Evolutionary conservation across 495 filamentous ascomycete species (phyloP), one percentile per base, ranked within the genome.

Genomic region (Hypoxylon subgilvum): DNA sequence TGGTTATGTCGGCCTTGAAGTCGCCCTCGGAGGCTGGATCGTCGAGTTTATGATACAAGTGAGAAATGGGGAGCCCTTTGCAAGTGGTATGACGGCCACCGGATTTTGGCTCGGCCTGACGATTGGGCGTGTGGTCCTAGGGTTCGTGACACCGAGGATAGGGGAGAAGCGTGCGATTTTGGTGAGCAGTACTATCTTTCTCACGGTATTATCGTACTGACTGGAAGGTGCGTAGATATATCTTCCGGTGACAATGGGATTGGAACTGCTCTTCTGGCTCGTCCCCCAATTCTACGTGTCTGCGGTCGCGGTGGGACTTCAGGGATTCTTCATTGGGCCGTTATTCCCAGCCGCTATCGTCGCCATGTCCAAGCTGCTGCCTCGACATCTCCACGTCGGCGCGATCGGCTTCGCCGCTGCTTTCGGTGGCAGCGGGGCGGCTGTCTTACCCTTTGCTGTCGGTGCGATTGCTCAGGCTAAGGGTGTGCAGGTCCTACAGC

Each of bases 81-180:
- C 76, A 4, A 88, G 91, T 6, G 90, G 91, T 17, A 87, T 92
- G 63, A 88, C 90, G 12, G 90, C 85, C 9, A 84, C 88, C 0
- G 90, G 90, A 9, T 96, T 96, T 71, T 95, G 91, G 91, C 84
- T 83, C 1, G 90, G 90, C 25, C 81, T 95, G 32, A 91, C 89
- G 7, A 61, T 88, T 8, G 91, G 91, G 1, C 80, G 91, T 2
- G 84, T 95, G 54, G 50, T 86, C 7, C 76, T 95, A 32, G 84
- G 84, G 0, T 88, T 90, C 36, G 73, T 86, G 0, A 89, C 89
- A 0, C 83, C 83, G 23, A 76, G 73, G 3, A 71, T 94, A 35
- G 92, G 91, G 10, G 91, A 96, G 72, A 89, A 87, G 68, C 57
- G 75, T n/a, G 80, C 80, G 18, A 79, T 84, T 39, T 73, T 74